Base-by-base conservation (phyloP, 495 filamentous ascomycete genomes). In the Platismatia glauca region DNA sequence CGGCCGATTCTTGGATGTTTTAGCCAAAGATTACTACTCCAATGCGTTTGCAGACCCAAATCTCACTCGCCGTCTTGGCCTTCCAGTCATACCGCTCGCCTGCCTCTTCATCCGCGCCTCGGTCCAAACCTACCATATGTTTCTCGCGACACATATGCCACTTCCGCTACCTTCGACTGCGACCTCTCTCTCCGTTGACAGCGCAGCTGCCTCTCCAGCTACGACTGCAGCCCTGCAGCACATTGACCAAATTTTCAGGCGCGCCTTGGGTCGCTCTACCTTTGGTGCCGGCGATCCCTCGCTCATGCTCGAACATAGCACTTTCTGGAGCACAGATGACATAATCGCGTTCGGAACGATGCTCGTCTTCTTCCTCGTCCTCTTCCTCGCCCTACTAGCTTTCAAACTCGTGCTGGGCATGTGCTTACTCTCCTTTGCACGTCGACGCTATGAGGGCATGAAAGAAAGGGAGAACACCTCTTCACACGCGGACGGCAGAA, bases 81-180 rank as follows among this genome's bases (percentile, higher is more conserved):
- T 99, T 2, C 94, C 94, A 0, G 86, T 99, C 35, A 85, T 99
- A 57, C 94, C 94, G 0, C 78, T 99, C 20, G 89, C 91, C 8
- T 96, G 90, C 68, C 88, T 99, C 58, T 97, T 97, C 75, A 92
- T 99, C 71, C 86, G 94, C 34, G 89, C 95, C 41, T 90, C 89
- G 4, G 81, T 97, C 24, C 94, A 99, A 72, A 97, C 92, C 15
- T 99, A 99, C 74, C 89, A 97, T 74, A 97, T 97, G 92, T 95
- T 97, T 74, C 82, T 97, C 15, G 88, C 92, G 9, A 90, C 89
- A 0, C 82, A 95, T 64, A 76, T 95, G 18, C 88, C 89, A 12
- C 81, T 84, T 4, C 87, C 89, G 0, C 78, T 91, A 11, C 83
- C 87, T 8, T 90, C 86, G 3, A 80, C 81, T 20, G 83, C 88